Conservation (phyloP, 208 protist species). For the Acanthamoeba lugdunensis region DNA sequence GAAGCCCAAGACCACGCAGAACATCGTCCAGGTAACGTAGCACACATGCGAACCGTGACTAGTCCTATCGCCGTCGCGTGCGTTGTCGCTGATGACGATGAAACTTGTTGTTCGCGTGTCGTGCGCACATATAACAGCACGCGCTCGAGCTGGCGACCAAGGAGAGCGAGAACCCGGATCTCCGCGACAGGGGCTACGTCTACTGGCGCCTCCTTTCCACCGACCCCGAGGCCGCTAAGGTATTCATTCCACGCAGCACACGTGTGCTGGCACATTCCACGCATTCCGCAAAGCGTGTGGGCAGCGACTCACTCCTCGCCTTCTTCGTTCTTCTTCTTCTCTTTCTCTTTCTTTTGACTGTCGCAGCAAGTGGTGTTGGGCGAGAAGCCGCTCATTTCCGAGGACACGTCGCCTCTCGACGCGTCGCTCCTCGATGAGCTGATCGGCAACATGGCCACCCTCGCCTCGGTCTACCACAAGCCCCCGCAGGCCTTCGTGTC, state of each 20-base stretch:
- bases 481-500: conserved; percentile 93
- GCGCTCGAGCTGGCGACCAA: conserved; percentile 90
- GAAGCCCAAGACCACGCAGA: conserved; percentile 87
- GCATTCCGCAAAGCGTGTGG: neutral
- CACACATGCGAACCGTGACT: neutral
- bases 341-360: neutral
- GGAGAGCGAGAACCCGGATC: conserved; percentile 95
- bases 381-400: conserved; percentile 91
- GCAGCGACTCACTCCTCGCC: neutral
- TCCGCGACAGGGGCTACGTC: conserved; percentile 97
- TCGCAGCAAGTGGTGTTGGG: conserved; percentile 90
- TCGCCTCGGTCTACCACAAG: conserved; percentile 96
- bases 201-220: conserved; percentile 98
- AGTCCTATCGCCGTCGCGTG: too few species aligned
- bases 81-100: neutral
- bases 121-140: neutral
- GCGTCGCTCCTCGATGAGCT: conserved; percentile 92
- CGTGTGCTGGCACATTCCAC: neutral
- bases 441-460: conserved; percentile 85
- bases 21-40: conserved; percentile 87
- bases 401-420: conserved; percentile 93
- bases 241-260: neutral
- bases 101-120: neutral
- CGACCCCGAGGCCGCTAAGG: conserved; percentile 95
- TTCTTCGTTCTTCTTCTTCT: conserved; percentile 56